These are phyloP conservation scores for Hypoxylon sp. DNA, from an alignment of 2,329 filamentous ascomycete genomes.

Conservation along the genomic window DNA sequence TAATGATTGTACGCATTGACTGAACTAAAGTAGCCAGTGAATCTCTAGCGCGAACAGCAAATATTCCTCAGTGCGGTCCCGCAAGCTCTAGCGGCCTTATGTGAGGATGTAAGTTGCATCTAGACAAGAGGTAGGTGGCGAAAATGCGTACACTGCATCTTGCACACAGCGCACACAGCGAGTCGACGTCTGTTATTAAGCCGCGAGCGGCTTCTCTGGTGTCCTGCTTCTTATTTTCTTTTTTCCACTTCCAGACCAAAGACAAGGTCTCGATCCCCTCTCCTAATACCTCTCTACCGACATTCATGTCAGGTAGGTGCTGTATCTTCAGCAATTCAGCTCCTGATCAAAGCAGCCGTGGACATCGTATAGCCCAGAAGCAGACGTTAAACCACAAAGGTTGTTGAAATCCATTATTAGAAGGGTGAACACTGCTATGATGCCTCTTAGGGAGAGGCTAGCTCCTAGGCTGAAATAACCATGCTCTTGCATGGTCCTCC, in stretches of 20 bases:
- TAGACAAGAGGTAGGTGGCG: constrained; percentile 6
- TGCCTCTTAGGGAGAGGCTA: constrained; percentile 27
- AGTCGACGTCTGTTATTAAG: constrained; percentile 31
- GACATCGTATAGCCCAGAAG: constrained; percentile 45
- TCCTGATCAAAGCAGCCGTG: constrained; percentile 29
- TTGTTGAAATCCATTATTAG: constrained; percentile 28
- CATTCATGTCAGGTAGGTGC: constrained; percentile 33
- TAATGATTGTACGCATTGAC: constrained; percentile 25
- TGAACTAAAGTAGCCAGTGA: constrained; percentile 17
- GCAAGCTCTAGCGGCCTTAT: constrained; percentile 9
- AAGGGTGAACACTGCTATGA: constrained; percentile 30
- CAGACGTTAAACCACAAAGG: constrained; percentile 37
- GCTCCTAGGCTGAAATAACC: constrained; percentile 31
- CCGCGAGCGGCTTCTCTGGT: constrained; percentile 14
- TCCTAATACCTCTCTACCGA: constrained; percentile 32
- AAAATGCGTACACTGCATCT: constrained; percentile 22
- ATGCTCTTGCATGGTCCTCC: constrained; percentile 35
- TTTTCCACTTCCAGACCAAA: constrained; percentile 19
- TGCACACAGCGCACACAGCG: constrained; percentile 19
- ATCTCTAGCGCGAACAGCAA: constrained; percentile 20
- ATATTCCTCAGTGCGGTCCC: constrained; percentile 19
- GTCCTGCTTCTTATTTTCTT: constrained; percentile 22
- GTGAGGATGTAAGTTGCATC: constrained; percentile 13
- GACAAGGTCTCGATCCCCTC: constrained; percentile 8
- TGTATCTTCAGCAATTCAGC: constrained; percentile 31